Evolutionary conservation across 1,284 basidiomycete species (phyloP).

Genomic region (Tilletiaria anomala): DNA sequence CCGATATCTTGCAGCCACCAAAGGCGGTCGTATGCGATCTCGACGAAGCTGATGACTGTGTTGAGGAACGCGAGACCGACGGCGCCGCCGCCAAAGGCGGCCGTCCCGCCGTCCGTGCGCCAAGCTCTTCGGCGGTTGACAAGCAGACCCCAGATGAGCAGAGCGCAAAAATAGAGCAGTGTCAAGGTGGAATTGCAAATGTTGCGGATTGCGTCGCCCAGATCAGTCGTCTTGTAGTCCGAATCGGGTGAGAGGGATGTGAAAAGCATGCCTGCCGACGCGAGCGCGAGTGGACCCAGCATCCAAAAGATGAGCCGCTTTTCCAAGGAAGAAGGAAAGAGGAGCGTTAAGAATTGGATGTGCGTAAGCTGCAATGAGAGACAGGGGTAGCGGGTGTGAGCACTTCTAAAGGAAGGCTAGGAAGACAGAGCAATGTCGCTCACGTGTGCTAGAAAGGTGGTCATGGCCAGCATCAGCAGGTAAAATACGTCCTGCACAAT

Average conservation of each 20-base stretch:
- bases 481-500: slow-evolving; percentile 59
- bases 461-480: slow-evolving; percentile 73
- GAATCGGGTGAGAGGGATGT: slow-evolving; percentile 51
- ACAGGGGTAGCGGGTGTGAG: background rate
- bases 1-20: slow-evolving; percentile 36
- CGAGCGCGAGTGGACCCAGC: slow-evolving; percentile 72
- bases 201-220: slow-evolving; percentile 70
- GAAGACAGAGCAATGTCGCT: slow-evolving; percentile 1
- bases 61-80: slow-evolving; percentile 30
- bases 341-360: slow-evolving; percentile 89
- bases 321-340: slow-evolving; percentile 88
- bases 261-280: slow-evolving; percentile 71
- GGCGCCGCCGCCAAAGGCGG: slow-evolving; percentile 60
- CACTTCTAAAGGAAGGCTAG: background rate
- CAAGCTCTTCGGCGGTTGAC: slow-evolving; percentile 83
- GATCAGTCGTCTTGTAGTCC: slow-evolving; percentile 43
- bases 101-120: slow-evolving; percentile 79
- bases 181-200: slow-evolving; percentile 90
- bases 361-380: slow-evolving; percentile 58
- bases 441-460: slow-evolving; percentile 62
- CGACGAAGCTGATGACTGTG: slow-evolving; percentile 33
- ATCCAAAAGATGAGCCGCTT: slow-evolving; percentile 71
- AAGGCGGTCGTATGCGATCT: slow-evolving; percentile 34
- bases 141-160: slow-evolving; percentile 82
- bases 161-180: slow-evolving; percentile 74